A percentile compares a stretch with the other conserved stretches of the same genome.
Conservation (phyloP, 257 asterid genomes). For the Orobanche coerulescens region DNA sequence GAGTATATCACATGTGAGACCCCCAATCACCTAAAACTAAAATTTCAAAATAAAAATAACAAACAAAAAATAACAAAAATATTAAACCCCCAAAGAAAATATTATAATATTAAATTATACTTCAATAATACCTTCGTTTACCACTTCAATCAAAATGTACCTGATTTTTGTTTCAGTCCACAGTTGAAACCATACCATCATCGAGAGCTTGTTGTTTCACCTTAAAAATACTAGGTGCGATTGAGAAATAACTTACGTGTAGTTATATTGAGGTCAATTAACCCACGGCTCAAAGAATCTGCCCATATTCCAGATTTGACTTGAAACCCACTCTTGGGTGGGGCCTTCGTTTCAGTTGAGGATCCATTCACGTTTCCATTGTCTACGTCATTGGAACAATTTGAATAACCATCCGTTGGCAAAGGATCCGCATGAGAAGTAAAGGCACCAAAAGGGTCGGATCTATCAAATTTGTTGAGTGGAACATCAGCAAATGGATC, state of each 20-base stretch:
- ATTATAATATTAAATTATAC: too few relatives aligned
- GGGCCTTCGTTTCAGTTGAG: constrained; percentile 30
- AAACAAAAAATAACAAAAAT: too few relatives aligned
- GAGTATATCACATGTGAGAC: too few relatives aligned
- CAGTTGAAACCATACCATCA: neutral
- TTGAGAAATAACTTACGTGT: constrained; percentile 61
- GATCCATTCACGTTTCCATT: constrained; percentile 30
- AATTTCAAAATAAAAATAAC: too few relatives aligned
- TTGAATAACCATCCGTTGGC: constrained; percentile 28
- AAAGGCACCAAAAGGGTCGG: constrained; percentile 67
- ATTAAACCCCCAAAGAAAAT: neutral
- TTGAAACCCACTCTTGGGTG: constrained; percentile 53
- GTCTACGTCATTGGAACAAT: constrained; percentile 33
- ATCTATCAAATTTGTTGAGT: constrained; percentile 53
- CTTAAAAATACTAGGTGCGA: neutral
- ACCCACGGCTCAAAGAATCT: constrained; percentile 92
- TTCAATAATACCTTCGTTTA: neutral
- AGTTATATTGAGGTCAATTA: constrained; percentile 74
- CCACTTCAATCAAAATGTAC: neutral
- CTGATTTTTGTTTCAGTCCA: neutral
- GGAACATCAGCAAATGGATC: constrained; percentile 89
- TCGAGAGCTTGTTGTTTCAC: neutral
- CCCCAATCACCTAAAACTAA: too few relatives aligned
- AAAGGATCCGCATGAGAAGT: constrained; percentile 39
- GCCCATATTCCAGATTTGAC: constrained; percentile 97